Conservation (phyloP, 164 flowering plant genomes). For the Vitis rotundifolia region DNA sequence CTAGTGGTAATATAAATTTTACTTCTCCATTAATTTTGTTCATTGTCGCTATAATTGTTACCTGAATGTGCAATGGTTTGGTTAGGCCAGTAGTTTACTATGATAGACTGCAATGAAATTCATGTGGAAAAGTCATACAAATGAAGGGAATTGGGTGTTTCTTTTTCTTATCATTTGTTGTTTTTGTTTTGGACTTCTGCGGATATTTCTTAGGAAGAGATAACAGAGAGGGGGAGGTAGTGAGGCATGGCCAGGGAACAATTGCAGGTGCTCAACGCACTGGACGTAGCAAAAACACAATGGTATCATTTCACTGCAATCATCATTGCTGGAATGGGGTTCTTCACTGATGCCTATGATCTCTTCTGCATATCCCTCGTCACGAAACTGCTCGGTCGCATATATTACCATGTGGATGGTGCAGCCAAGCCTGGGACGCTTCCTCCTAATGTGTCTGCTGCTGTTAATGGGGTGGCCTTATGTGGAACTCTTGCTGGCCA, state of each 20-base stretch:
- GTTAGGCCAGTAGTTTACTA: too few relatives aligned
- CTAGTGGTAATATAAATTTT: too few relatives aligned
- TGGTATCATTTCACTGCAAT: constrained; percentile 94
- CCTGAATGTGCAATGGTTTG: too few relatives aligned
- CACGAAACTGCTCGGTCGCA: constrained; percentile 79
- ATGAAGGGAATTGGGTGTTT: too few relatives aligned
- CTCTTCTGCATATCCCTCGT: constrained; percentile 85
- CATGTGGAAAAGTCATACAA: too few relatives aligned
- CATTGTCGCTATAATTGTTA: too few relatives aligned
- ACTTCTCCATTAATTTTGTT: too few relatives aligned
- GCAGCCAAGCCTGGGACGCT: constrained; percentile 59
- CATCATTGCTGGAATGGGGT: constrained; percentile 86
- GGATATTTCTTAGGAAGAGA: not conserved
- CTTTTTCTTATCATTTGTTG: too few relatives aligned
- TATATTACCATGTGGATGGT: constrained; percentile 63
- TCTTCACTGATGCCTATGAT: constrained; percentile 90
- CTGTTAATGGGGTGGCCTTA: constrained; percentile 83
- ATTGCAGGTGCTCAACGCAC: constrained; percentile 61
- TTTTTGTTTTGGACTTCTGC: not conserved
- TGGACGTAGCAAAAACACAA: constrained; percentile 79
- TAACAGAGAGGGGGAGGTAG: constrained; percentile 3
- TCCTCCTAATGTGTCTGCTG: constrained; percentile 76
- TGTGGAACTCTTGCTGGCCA: constrained; percentile 78
- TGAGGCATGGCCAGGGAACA: constrained; percentile 45
- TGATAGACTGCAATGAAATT: too few relatives aligned